Conservation (phyloP, 805 yeast genomes). For the Yarrowia bubula region DNA sequence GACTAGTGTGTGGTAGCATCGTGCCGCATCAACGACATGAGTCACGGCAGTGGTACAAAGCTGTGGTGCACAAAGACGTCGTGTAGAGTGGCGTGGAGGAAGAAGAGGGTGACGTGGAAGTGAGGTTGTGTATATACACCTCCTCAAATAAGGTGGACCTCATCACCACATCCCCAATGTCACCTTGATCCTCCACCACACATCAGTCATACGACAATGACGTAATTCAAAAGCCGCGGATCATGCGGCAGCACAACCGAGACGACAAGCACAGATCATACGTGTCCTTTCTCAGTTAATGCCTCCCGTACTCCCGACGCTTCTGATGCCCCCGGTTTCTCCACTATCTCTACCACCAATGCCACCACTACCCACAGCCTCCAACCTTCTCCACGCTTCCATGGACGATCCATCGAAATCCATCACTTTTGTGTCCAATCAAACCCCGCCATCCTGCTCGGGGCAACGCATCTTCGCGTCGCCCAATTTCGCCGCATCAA, state of each 20-base stretch:
- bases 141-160: not conserved
- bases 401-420: constrained; percentile 2
- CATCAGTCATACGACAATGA: constrained; percentile 3
- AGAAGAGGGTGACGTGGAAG: too few species aligned
- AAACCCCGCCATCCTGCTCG: too few species aligned
- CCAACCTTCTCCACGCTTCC: constrained; percentile 14
- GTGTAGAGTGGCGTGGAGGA: too few species aligned
- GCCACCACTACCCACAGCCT: not conserved
- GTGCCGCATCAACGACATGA: too few species aligned
- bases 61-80: too few species aligned
- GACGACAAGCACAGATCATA: not conserved
- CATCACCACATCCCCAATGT: not conserved
- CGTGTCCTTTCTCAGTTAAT: too few species aligned
- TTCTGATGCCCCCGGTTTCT: not conserved
- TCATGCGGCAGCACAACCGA: constrained; percentile 2
- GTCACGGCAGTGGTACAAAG: too few species aligned
- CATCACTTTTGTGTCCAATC: not conserved
- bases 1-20: too few species aligned
- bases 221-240: constrained; percentile 4
- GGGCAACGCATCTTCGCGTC: not conserved
- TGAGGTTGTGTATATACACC: not conserved
- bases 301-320: not conserved
- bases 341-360: not conserved
- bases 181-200: too few species aligned
- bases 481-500: not conserved